Base-by-base conservation (phyloP, 306 rosid genomes). In the Malus sieversii region DNA sequence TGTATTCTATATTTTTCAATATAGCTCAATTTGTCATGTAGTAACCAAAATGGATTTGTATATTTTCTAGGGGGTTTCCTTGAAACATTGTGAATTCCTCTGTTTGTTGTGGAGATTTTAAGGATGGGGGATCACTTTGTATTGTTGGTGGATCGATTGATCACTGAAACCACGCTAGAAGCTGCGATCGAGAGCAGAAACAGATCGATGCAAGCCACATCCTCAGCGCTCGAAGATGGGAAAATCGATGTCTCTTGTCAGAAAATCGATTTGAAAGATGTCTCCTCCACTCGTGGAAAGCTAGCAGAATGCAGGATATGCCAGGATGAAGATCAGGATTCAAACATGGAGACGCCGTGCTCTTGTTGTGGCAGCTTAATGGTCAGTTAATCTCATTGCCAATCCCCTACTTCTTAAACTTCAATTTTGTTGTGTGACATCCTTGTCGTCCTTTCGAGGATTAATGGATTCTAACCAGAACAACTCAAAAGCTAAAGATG, bases 101-200 rank as follows among this genome's bases (percentile, higher is more conserved):
- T 70, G 66, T 53, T 77, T 48, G 8, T 15, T 68, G 82, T 19
- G 51, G 13, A 77, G 78, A 64, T 67, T 68, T 74, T 74, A 67
- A 82, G 73, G 69, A 92, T 96, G 99, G 99, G 98, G 48, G 99
- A 96, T 79, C 98, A 96, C 75, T 92, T 96, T 86, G 93, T 89
- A 13, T 82, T 96, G 71, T 84, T 96, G 84, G 96, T 96, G 76
- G 98, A 96, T 89, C 88, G 97, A 30, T 86, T 96, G 85, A 79
- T 96, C 14, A 96, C 98, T 18, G 99, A 96, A 65, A 85, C 99
- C n/a, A 92, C 98, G 44, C 85, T 96, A 82, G 97, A 87, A 82
- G 99, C 97, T 81, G 94, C 94, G 25, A 81, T 96, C 23, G 92
- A 90, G 77, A 90, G 96, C 87, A 76, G 91, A 80, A 92, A 87